These are phyloP conservation scores for Podospora appendiculata DNA, from an alignment of 495 filamentous ascomycete species.

Conservation along the genomic window DNA sequence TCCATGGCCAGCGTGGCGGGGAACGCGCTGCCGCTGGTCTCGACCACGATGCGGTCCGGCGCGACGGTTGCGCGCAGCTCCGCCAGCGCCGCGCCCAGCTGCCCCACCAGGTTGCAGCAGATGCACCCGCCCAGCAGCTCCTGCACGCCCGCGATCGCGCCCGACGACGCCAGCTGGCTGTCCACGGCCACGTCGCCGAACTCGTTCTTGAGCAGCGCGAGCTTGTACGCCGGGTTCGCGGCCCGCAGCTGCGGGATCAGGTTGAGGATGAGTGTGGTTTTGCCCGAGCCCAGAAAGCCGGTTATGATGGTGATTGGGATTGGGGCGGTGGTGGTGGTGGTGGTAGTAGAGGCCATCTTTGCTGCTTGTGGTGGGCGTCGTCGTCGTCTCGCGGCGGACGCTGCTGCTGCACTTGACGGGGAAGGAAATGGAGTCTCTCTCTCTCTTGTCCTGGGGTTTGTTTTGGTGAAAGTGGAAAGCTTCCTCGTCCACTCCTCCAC, in stretches of 20 bases:
- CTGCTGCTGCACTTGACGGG: too few species aligned
- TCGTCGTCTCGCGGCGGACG: too few species aligned
- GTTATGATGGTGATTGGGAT: constrained; percentile 92
- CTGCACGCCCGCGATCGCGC: constrained; percentile 78
- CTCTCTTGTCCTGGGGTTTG: too few species aligned
- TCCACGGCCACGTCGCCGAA: constrained; percentile 93
- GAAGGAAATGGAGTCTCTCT: too few species aligned
- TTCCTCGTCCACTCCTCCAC: too few species aligned
- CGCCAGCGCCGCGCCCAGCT: constrained; percentile 70
- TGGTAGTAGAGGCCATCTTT: neutral
- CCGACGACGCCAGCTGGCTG: constrained; percentile 74
- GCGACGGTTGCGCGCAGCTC: constrained; percentile 51
- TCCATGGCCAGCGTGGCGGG: constrained; percentile 88
- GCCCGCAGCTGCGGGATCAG: constrained; percentile 76
- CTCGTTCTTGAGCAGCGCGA: constrained; percentile 97
- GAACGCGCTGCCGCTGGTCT: constrained; percentile 84
- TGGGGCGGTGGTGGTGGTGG: constrained; percentile 41
- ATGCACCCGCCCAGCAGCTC: constrained; percentile 96
- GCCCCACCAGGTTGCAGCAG: constrained; percentile 95
- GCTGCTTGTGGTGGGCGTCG: too few species aligned
- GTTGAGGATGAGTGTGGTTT: constrained; percentile 87
- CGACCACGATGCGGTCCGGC: constrained; percentile 85
- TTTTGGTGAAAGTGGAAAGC: too few species aligned
- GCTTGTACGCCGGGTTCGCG: constrained; percentile 57
- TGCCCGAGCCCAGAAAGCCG: constrained; percentile 89